Percentiles rank a stretch among this genome's conserved stretches.
phyloP scores from a whole-genome alignment of 225 moss, liverwort and hornwort species.

The Straminergon stramineum region DNA sequence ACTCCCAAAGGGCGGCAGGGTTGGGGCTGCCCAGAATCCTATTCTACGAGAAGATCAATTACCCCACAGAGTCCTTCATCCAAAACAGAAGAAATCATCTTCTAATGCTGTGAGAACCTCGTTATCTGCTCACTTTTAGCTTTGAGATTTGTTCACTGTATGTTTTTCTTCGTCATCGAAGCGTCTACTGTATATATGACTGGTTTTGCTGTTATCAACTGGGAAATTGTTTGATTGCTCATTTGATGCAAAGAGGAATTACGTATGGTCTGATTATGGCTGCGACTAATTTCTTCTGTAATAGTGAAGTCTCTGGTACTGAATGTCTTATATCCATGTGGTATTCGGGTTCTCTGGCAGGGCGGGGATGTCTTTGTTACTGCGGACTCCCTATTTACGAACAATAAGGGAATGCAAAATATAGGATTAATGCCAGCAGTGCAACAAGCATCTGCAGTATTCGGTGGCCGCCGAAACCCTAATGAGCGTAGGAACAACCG shows the following conservation, averaged over 20 bases:
- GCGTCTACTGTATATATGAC: neutral
- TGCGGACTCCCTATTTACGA: slow-evolving; percentile 51
- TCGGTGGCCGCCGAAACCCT: slow-evolving; percentile 38
- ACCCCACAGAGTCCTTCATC: slow-evolving; percentile 59
- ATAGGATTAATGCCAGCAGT: slow-evolving; percentile 42
- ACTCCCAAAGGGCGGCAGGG: slow-evolving; percentile 82
- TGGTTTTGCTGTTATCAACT: neutral
- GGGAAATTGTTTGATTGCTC: neutral
- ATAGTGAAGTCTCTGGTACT: neutral
- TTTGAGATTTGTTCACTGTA: neutral
- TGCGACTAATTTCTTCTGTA: neutral
- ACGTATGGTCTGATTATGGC: neutral
- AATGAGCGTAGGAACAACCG: slow-evolving; percentile 37
- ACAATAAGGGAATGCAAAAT: slow-evolving; percentile 35
- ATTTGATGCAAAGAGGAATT: neutral
- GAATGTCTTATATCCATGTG: neutral
- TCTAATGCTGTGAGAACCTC: slow-evolving; percentile 27
- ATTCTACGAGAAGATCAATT: slow-evolving; percentile 87
- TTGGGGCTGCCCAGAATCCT: slow-evolving; percentile 80
- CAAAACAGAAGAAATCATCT: slow-evolving; percentile 57
- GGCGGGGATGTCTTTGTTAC: slow-evolving; percentile 53
- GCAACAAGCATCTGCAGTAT: slow-evolving; percentile 36
- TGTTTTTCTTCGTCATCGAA: neutral
- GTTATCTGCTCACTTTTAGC: neutral
- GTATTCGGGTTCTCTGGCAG: slow-evolving; percentile 23